Evolutionary conservation across 2,329 filamentous ascomycete species (phyloP).

Genomic region (Fusarium floridanum): DNA sequence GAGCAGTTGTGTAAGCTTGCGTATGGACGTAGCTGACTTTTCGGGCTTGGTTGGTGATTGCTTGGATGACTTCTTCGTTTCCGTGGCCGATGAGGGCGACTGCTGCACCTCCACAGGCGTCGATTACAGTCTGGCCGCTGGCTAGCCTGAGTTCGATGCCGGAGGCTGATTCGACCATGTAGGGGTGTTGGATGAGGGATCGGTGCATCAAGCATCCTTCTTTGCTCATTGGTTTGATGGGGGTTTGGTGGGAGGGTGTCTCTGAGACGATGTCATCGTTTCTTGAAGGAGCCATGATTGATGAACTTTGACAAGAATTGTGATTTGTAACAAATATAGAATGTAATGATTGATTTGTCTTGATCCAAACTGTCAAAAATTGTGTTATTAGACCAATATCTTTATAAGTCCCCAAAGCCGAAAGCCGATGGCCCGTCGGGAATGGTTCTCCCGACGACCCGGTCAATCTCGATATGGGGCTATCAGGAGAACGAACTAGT

Average conservation of each 20-base stretch:
- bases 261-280: constrained; percentile 17
- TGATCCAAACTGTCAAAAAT: neutral
- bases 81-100: constrained; percentile 75
- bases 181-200: constrained; percentile 43
- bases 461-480: neutral
- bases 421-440: constrained; percentile 25
- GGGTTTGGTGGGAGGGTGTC: neutral
- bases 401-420: constrained; percentile 13
- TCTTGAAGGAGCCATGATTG: constrained; percentile 6
- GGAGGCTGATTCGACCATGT: constrained; percentile 57
- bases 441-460: constrained; percentile 12
- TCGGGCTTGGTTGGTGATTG: constrained; percentile 67
- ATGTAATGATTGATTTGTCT: neutral
- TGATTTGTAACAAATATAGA: neutral
- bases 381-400: neutral
- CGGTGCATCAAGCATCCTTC: constrained; percentile 44
- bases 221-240: constrained; percentile 6
- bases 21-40: constrained; percentile 45
- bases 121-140: constrained; percentile 69
- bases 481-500: neutral
- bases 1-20: constrained; percentile 35
- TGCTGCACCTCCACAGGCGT: constrained; percentile 76
- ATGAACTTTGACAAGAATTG: neutral
- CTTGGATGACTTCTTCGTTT: constrained; percentile 65
- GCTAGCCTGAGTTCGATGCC: constrained; percentile 51